phyloP scores from a whole-genome alignment of 768 basidiomycete species.

The Ramaria rubella region DNA sequence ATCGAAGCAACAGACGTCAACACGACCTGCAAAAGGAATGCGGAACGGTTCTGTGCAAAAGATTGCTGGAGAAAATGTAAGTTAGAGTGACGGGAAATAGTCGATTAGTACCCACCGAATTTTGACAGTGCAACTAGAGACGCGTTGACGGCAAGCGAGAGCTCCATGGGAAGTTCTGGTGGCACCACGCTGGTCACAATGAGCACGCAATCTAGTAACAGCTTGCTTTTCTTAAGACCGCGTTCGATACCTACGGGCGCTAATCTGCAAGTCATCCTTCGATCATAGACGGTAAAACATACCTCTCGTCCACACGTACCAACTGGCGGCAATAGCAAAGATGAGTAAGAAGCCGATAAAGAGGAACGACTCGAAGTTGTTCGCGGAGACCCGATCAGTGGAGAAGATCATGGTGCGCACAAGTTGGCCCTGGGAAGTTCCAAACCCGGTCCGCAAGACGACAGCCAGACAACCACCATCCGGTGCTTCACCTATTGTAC shows the following conservation, averaged over 20 bases:
- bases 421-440: constrained; percentile 94
- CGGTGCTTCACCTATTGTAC: constrained; percentile 55
- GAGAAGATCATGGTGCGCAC: constrained; percentile 99
- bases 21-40: constrained; percentile 90
- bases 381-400: constrained; percentile 92
- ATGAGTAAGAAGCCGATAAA: constrained; percentile 98
- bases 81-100: neutral
- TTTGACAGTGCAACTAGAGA: constrained; percentile 91
- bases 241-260: constrained; percentile 69
- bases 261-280: neutral
- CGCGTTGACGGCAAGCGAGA: constrained; percentile 92
- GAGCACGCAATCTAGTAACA: constrained; percentile 89
- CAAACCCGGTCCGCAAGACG: constrained; percentile 93
- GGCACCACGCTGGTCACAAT: constrained; percentile 98
- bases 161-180: constrained; percentile 96
- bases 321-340: constrained; percentile 95
- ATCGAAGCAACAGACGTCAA: constrained; percentile 98
- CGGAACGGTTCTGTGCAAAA: constrained; percentile 99
- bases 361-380: constrained; percentile 91
- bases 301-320: constrained; percentile 99
- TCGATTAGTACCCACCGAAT: constrained; percentile 51
- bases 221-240: constrained; percentile 88
- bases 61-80: constrained; percentile 54
- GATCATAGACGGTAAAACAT: constrained; percentile 14
- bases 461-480: constrained; percentile 90